A percentile compares a stretch with the other conserved stretches of the same genome.
These are phyloP conservation scores for Astrothelium macrocarpum DNA, from an alignment of 495 filamentous ascomycete genomes.

Conservation along the genomic window DNA sequence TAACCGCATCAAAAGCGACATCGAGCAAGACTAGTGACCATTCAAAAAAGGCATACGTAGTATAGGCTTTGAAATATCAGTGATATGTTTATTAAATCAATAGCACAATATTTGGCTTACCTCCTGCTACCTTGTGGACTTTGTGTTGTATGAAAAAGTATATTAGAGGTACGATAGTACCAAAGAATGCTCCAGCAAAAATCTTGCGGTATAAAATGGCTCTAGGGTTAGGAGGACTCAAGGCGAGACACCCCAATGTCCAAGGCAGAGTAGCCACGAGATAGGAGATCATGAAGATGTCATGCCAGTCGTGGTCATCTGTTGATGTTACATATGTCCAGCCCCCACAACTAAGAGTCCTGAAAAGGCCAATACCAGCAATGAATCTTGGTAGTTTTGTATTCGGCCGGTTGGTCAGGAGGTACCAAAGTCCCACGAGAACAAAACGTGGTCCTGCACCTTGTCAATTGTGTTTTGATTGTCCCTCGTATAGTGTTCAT, in stretches of 20 bases:
- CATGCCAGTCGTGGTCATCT: constrained; percentile 97
- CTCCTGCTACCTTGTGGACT: constrained; percentile 86
- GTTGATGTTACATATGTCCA: constrained; percentile 99
- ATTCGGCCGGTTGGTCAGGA: constrained; percentile 70
- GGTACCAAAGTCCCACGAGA: constrained; percentile 85
- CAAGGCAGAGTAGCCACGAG: constrained; percentile 89
- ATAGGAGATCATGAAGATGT: constrained; percentile 99
- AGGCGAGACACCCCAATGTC: constrained; percentile 80
- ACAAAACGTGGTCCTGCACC: constrained; percentile 72
- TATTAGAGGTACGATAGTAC: constrained; percentile 77
- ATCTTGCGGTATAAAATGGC: constrained; percentile 87
- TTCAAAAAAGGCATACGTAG: constrained; percentile 97
- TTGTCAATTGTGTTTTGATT: constrained; percentile 1
- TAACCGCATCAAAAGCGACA: constrained; percentile 93
- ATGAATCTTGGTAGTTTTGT: constrained; percentile 71
- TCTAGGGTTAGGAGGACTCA: constrained; percentile 76
- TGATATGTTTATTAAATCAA: not conserved
- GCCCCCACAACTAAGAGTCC: constrained; percentile 89
- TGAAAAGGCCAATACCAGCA: constrained; percentile 68
- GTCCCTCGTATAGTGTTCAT: constrained; percentile 14
- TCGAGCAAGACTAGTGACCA: constrained; percentile 94
- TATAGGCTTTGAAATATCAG: constrained; percentile 60
- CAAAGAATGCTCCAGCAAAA: constrained; percentile 77
- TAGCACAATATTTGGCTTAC: constrained; percentile 41
- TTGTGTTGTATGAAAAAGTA: constrained; percentile 99